phyloP scores from a whole-genome alignment of 2,329 filamentous ascomycete species.

The Colletotrichum camelliae region DNA sequence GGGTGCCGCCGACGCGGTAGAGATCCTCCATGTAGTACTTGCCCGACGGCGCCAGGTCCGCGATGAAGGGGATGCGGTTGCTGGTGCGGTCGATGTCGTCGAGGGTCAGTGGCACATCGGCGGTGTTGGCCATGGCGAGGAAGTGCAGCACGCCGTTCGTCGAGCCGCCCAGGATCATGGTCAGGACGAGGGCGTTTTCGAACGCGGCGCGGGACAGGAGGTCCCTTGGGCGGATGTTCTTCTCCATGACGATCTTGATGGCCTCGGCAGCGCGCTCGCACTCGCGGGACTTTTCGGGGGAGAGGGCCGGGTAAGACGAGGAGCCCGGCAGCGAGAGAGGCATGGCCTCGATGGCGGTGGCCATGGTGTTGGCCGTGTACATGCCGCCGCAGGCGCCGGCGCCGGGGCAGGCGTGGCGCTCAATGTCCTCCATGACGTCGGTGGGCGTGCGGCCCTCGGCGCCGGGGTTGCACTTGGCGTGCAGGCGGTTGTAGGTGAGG shows the following conservation, averaged over 20 bases:
- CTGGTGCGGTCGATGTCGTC: constrained; percentile 85
- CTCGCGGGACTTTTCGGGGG: constrained; percentile 85
- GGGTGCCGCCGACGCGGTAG: constrained; percentile 84
- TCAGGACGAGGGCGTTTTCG: constrained; percentile 88
- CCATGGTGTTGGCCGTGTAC: constrained; percentile 96
- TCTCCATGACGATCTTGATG: constrained; percentile 80
- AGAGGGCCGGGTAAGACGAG: constrained; percentile 80
- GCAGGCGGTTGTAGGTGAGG: constrained; percentile 77
- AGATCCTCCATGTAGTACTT: constrained; percentile 89
- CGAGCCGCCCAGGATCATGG: constrained; percentile 89
- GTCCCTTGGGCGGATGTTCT: constrained; percentile 80
- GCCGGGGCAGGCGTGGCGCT: constrained; percentile 72
- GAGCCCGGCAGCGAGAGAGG: constrained; percentile 83
- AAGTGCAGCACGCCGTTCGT: constrained; percentile 91
- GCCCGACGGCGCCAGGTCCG: constrained; percentile 83
- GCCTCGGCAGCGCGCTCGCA: constrained; percentile 81
- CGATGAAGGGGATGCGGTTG: constrained; percentile 84
- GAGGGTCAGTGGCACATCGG: constrained; percentile 76
- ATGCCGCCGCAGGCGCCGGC: constrained; percentile 80
- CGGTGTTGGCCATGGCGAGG: constrained; percentile 88
- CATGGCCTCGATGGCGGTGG: constrained; percentile 88
- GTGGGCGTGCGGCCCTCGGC: constrained; percentile 70
- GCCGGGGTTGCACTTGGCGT: constrained; percentile 68
- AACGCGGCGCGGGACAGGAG: constrained; percentile 82
- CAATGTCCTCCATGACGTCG: constrained; percentile 85